Evolutionary conservation across 169 alveolate species (phyloP).

Genomic region (Plasmodium gonderi): DNA sequence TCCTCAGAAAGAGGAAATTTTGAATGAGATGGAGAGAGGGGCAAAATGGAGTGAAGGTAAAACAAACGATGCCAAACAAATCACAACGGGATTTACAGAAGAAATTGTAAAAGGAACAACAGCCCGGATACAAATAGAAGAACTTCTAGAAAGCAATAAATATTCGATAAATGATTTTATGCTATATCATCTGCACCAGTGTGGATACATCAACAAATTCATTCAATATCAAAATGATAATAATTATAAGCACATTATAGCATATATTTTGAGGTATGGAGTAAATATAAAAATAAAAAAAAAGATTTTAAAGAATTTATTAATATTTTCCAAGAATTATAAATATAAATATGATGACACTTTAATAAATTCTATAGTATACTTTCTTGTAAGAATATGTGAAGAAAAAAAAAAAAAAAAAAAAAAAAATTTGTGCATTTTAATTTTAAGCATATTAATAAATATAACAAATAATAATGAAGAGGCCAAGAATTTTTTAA

Average conservation of each 20-base stretch:
- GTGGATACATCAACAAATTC: constrained; percentile 37
- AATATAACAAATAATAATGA: constrained; percentile 52
- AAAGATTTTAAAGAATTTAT: constrained; percentile 31
- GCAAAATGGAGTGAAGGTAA: too few relatives aligned
- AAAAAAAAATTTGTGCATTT: neutral
- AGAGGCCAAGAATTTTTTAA: constrained; percentile 1
- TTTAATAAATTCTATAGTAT: constrained; percentile 17
- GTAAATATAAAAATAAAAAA: constrained; percentile 42
- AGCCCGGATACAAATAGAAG: neutral
- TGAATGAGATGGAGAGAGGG: too few relatives aligned
- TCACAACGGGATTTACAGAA: too few relatives aligned
- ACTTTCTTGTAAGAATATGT: neutral
- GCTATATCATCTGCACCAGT: constrained; percentile 44
- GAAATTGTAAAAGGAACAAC: neutral
- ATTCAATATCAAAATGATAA: constrained; percentile 11
- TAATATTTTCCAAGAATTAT: constrained; percentile 44
- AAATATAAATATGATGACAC: constrained; percentile 27
- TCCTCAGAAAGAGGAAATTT: too few relatives aligned
- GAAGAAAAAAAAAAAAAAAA: constrained; percentile 17
- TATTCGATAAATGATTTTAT: constrained; percentile 41
- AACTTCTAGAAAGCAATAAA: neutral
- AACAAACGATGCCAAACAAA: too few relatives aligned
- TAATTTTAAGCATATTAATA: constrained; percentile 39
- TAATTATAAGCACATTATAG: constrained; percentile 33
- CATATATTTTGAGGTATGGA: constrained; percentile 44